A percentile compares a stretch with the other conserved stretches of the same genome.
These are phyloP conservation scores for Castanea sativa DNA, from an alignment of 306 rosid species.

Conservation along the genomic window DNA sequence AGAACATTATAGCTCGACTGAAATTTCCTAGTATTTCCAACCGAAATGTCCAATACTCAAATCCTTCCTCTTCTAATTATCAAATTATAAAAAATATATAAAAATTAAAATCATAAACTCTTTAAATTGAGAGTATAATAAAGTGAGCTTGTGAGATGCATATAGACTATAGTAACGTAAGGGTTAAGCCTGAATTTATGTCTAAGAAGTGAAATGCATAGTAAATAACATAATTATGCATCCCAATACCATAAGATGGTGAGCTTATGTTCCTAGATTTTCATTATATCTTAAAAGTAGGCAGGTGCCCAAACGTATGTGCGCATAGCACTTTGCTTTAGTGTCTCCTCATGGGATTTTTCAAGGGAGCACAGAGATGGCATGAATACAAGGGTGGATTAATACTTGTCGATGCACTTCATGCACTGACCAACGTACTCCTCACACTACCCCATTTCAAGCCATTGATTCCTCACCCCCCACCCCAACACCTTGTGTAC, in stretches of 20 bases:
- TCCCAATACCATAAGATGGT: not conserved
- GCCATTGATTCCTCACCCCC: constrained; percentile 30
- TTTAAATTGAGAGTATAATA: not conserved
- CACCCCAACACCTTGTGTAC: not conserved
- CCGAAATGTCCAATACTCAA: too few species aligned
- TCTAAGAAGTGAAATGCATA: not conserved
- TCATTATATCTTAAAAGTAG: not conserved
- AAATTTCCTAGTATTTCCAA: too few species aligned
- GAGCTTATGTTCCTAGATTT: not conserved
- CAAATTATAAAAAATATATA: not conserved
- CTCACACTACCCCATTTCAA: constrained; percentile 36
- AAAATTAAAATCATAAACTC: not conserved
- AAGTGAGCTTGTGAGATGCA: not conserved
- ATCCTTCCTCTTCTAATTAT: too few species aligned
- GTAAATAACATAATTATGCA: not conserved
- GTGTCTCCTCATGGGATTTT: not conserved
- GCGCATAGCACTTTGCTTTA: not conserved
- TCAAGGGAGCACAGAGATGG: constrained; percentile 23
- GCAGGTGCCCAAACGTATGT: not conserved
- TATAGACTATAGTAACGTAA: not conserved
- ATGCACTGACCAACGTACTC: constrained; percentile 13
- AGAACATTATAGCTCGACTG: too few species aligned
- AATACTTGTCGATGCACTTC: constrained; percentile 14
- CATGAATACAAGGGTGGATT: constrained; percentile 37
- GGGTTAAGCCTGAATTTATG: not conserved